These are phyloP conservation scores for Chlorella ohadii DNA, from an alignment of 139 green algal genomes.

Conservation along the genomic window DNA sequence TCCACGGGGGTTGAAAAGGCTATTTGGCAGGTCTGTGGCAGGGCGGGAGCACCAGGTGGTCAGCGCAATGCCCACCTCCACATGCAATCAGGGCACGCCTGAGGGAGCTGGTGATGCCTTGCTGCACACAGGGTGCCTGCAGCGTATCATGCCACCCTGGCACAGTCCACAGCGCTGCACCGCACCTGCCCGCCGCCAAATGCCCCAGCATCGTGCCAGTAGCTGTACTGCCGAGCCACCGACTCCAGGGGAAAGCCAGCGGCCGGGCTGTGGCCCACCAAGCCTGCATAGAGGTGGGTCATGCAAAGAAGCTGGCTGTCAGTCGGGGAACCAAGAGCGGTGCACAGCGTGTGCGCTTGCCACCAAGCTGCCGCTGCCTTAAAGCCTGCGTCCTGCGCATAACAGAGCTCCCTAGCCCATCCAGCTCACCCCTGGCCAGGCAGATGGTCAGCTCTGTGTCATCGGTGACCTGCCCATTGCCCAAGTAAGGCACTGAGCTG, in stretches of 20 bases:
- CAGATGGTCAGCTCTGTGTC: conserved; percentile 29
- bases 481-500: not conserved
- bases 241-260: conserved; percentile 1
- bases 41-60: too few species aligned
- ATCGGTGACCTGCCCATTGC: conserved; percentile 9
- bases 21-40: not conserved
- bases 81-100: too few species aligned
- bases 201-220: conserved; percentile 7
- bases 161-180: too few species aligned
- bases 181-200: conserved; percentile 11
- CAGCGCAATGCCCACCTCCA: too few species aligned
- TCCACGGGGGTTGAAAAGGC: not conserved
- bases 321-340: too few species aligned
- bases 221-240: not conserved
- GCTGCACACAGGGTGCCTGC: not conserved
- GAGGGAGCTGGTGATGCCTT: too few species aligned
- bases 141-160: too few species aligned
- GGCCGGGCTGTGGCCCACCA: not conserved
- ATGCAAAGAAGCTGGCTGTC: too few species aligned
- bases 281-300: not conserved
- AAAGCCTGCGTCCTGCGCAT: too few species aligned
- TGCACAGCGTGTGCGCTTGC: too few species aligned
- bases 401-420: too few species aligned
- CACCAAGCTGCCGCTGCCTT: not conserved
- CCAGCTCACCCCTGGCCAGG: conserved; percentile 14